Evolutionary conservation across 2,329 filamentous ascomycete species (phyloP).

Genomic region (Diaporthe humulicola): DNA sequence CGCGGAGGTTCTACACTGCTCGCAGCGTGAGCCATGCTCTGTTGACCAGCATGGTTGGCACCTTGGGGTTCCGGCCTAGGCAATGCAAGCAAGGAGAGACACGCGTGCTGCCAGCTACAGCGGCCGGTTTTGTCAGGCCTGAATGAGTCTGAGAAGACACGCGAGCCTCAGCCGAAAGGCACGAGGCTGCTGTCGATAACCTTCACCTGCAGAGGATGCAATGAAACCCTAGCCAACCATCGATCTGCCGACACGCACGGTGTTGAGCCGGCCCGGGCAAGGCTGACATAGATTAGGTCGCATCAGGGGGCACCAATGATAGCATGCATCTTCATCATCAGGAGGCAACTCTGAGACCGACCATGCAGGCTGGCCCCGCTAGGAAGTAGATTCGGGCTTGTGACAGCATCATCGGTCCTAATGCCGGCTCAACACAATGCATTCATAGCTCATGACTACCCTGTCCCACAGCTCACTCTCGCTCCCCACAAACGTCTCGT

Average conservation of each 20-base stretch:
- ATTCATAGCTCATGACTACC: not conserved
- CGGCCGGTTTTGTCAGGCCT: no score
- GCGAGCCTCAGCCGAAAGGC: not conserved
- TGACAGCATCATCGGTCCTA: constrained; percentile 1
- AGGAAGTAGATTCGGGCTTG: not conserved
- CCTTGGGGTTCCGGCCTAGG: not conserved
- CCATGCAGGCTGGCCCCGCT: constrained; percentile 8
- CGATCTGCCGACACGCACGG: not conserved
- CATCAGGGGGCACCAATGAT: not conserved
- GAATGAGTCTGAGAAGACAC: not conserved
- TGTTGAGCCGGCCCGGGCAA: not conserved
- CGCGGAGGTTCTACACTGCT: no score
- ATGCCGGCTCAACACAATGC: not conserved
- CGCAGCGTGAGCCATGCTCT: not conserved
- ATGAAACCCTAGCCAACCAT: not conserved
- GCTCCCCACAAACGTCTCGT: not conserved
- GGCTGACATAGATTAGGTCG: constrained; percentile 21
- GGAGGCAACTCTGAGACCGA: constrained; percentile 15
- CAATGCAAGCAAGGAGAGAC: no score
- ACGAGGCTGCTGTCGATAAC: not conserved
- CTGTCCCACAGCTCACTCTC: not conserved
- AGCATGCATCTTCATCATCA: not conserved
- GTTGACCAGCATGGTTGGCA: not conserved
- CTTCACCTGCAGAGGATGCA: not conserved
- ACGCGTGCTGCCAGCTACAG: no score